phyloP scores from a whole-genome alignment of 2,329 filamentous ascomycete genomes.

The Ophiocordyceps camponoti-leonardi region DNA sequence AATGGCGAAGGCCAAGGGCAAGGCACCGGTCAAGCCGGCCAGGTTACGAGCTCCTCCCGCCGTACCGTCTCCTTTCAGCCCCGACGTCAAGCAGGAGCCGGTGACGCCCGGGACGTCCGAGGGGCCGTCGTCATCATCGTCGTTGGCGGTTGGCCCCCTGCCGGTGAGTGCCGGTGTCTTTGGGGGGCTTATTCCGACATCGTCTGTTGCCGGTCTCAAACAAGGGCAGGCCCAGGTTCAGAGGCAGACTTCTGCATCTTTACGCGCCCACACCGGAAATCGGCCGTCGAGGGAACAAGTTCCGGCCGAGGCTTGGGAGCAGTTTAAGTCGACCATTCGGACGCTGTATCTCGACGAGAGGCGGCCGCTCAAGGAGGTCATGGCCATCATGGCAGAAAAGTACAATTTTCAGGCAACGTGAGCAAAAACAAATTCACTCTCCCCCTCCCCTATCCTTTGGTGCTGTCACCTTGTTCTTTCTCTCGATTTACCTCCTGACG shows the following conservation, averaged over 20 bases:
- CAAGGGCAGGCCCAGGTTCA: slow-evolving; percentile 4
- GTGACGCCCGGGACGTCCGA: slow-evolving; percentile 11
- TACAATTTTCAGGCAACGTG: slow-evolving; percentile 32
- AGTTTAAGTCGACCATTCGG: slow-evolving; percentile 27
- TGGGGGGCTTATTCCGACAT: not conserved
- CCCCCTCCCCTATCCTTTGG: too few species aligned
- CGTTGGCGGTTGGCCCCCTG: slow-evolving; percentile 4
- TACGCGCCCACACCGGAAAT: slow-evolving; percentile 13
- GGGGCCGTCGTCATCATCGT: slow-evolving; percentile 7
- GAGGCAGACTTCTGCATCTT: slow-evolving; percentile 12
- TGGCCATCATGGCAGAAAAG: slow-evolving; percentile 30
- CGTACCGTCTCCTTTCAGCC: slow-evolving; percentile 8
- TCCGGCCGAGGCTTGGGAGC: slow-evolving; percentile 28
- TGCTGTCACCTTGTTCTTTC: too few species aligned
- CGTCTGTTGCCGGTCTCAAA: not conserved
- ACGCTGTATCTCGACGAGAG: slow-evolving; percentile 29
- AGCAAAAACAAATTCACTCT: slow-evolving; percentile 6
- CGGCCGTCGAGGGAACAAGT: slow-evolving; percentile 24
- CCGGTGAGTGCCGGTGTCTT: slow-evolving; percentile 9
- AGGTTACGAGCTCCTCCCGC: slow-evolving; percentile 9
- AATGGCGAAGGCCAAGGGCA: slow-evolving; percentile 13
- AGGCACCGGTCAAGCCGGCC: slow-evolving; percentile 16
- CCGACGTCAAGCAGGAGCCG: slow-evolving; percentile 14
- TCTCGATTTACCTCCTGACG: not conserved
- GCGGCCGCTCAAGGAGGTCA: slow-evolving; percentile 33